These are phyloP conservation scores for Solanum paucissectum DNA, from an alignment of 257 asterid genomes.

Conservation along the genomic window DNA sequence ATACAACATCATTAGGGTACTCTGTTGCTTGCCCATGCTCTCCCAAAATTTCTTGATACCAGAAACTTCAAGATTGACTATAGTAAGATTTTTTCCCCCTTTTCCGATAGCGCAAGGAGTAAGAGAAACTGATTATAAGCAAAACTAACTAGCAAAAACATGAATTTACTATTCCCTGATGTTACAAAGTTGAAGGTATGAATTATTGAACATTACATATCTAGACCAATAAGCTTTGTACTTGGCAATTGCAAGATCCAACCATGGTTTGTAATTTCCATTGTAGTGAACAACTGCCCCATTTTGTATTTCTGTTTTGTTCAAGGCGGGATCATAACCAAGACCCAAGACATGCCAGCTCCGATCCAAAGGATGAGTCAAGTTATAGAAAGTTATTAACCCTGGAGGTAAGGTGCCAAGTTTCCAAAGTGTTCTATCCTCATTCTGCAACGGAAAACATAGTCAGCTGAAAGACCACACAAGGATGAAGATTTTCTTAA, in stretches of 20 bases:
- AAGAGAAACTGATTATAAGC: background rate
- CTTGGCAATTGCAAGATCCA: constrained; percentile 87
- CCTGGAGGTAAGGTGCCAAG: constrained; percentile 96
- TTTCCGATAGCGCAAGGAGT: background rate
- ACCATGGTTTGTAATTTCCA: constrained; percentile 97
- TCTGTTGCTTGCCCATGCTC: background rate
- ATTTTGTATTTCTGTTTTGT: constrained; percentile 66
- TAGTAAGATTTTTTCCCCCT: background rate
- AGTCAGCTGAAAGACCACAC: background rate
- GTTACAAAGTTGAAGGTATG: constrained; percentile 55
- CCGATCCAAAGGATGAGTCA: constrained; percentile 77
- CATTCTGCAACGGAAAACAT: constrained; percentile 46
- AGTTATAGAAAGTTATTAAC: constrained; percentile 79
- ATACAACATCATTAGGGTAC: background rate
- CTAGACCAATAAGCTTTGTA: constrained; percentile 80
- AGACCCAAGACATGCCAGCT: constrained; percentile 92
- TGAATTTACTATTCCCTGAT: constrained; percentile 18
- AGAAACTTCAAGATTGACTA: background rate
- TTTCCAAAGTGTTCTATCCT: constrained; percentile 90
- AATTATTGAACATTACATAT: constrained; percentile 54
- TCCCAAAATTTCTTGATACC: background rate
- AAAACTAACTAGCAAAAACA: background rate
- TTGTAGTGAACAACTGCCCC: constrained; percentile 92
- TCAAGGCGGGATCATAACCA: constrained; percentile 95
- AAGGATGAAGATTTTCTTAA: background rate